Base-by-base conservation (phyloP, 805 yeast genomes). In the Hanseniaspora singularis region DNA sequence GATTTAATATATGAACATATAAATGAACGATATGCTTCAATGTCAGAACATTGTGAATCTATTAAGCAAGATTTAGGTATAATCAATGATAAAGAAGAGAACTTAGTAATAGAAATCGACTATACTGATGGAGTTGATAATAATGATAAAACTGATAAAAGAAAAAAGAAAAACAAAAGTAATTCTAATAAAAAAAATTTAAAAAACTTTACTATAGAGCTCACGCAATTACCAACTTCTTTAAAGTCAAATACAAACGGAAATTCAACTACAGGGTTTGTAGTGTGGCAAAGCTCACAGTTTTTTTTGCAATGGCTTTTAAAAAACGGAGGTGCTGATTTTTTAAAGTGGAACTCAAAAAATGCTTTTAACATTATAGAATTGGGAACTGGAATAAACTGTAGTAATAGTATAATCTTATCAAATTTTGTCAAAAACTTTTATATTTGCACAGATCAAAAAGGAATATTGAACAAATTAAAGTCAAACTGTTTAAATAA, bases 181-280 rank as follows among this genome's bases (percentile, higher is more conserved):
- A 22, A 9, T 5, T 14, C n/a, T 27, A 4, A 34, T 7, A 15
- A 30, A 20, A 30, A 42, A 24, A 24, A 28, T 9, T 12, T 27
- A 26, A 23, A 24, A 23, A 46, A 51, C 15, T 61, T 55, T 34
- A 49, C 53, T 11, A 51, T 62, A 14, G 44, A 37, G 6, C 33
- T 62, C n/a, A 54, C 55, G 23, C 66, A 62, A 49, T 55, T 59
- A 1, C 40, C 62, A 9, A 51, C 63, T 1, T 52, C 59, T 22
- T 49, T 62, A 8, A 51, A 52, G 33, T 63, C 66, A 0, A 51
- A 44, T 12, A 58, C 57, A 28, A 63, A 62, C 40, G 53, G 54
- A 19, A 63, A 62, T 42, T 63, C 66, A 14, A 63, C 66, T 2
- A 63, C 66, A 3, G 66, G 66, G 5, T 63, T 55, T 48, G 65